Base-by-base conservation (phyloP, 768 basidiomycete genomes). In the Kwoniella bestiolae region DNA sequence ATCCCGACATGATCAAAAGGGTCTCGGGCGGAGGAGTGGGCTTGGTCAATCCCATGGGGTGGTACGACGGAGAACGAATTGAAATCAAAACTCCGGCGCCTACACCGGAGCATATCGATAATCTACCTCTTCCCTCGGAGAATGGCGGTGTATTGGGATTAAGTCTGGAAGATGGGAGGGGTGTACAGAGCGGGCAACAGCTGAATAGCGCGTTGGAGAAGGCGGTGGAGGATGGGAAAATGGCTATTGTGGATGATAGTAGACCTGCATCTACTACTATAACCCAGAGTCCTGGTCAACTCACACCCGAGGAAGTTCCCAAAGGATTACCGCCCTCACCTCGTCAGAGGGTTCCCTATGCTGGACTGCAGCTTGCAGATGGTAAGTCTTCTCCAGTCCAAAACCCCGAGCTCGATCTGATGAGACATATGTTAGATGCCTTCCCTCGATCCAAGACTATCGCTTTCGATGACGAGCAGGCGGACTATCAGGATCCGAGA, bases 361-460 rank as follows among this genome's bases (percentile, higher is more conserved):
- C 70, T 11, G 66, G 70, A 21, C 51, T 52, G 21, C 56, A 55
- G n/a, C 29, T 68, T 4, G 45, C 28, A 3, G 70, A 71, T 8
- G 70, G 69, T 71, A 25, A 52, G 69, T 56, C 3, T 23, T 26
- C 9, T 14, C 34, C 25, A n/a, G 44, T 9, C 21, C 9, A 25
- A 1, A 11, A 26, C 12, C 29, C 31, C 21, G 14, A 16, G 29
- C n/a, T 64, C 25, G 23, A 26, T 25, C 51, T 65, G 32, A 45
- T 44, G 14, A 9, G 5, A 53, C 55, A 16, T 23, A 28, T 35
- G 4, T 14, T 49, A 71, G 80, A 81, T 35, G 68, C 68, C 9
- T 80, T 81, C 57, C 80, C 79, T n/a, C 68, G 80, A 16, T 77
- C 80, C 16, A 80, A 78, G 58, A 81, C 81, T 8, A 82, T 82